Percentiles rank a stretch among this genome's conserved stretches.
Evolutionary conservation across 805 yeast species (phyloP).

Genomic region (Saccharomycopsis guyanensis): DNA sequence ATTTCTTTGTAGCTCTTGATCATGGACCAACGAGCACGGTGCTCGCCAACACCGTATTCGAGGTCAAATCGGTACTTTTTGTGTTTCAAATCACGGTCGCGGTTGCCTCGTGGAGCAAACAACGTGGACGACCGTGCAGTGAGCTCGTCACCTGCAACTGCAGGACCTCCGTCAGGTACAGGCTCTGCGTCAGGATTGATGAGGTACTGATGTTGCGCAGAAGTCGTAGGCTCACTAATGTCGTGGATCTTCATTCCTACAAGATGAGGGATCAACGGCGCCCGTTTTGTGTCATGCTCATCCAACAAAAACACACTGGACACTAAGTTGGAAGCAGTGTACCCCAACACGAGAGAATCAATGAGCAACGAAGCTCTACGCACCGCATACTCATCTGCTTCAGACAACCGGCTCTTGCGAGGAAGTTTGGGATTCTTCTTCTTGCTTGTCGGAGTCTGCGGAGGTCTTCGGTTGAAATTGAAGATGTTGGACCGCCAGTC

Average conservation of each 20-base stretch:
- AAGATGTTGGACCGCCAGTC: conserved; percentile 20
- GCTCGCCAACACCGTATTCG: conserved; percentile 85
- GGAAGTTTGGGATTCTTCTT: not conserved
- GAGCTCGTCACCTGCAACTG: conserved; percentile 22
- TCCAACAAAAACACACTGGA: conserved; percentile 72
- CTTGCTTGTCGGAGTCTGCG: not conserved
- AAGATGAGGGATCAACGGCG: conserved; percentile 73
- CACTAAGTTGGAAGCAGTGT: conserved; percentile 67
- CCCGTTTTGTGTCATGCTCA: conserved; percentile 67
- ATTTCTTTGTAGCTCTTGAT: conserved; percentile 67
- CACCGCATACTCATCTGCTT: conserved; percentile 11
- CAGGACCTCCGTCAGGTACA: conserved; percentile 19
- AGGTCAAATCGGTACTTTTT: conserved; percentile 57
- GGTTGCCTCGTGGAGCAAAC: not conserved
- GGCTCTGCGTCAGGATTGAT: not conserved
- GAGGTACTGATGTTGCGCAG: not conserved
- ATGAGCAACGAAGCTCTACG: conserved; percentile 28
- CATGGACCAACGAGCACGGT: conserved; percentile 73
- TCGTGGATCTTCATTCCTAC: conserved; percentile 58
- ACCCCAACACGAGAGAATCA: conserved; percentile 51
- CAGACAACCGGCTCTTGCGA: conserved; percentile 9
- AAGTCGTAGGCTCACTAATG: conserved; percentile 28
- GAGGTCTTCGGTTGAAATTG: conserved; percentile 13
- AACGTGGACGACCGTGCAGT: not conserved
- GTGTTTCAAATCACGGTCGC: conserved; percentile 15